Percentiles rank a stretch among this genome's conserved stretches.
These are phyloP conservation scores for Saturnispora silvae DNA, from an alignment of 805 yeast genomes.

Conservation along the genomic window DNA sequence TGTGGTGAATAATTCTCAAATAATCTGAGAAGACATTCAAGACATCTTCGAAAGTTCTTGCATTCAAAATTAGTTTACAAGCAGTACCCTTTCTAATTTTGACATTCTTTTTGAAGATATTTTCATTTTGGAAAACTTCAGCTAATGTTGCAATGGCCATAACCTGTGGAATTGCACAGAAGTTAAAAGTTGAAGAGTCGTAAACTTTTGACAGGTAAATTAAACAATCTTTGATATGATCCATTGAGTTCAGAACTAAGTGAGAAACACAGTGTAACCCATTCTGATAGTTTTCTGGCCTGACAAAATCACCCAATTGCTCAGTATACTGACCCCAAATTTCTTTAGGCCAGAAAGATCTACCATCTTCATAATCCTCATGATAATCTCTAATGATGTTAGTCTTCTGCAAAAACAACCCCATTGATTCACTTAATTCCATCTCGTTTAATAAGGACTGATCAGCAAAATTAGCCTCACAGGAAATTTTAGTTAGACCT, in stretches of 20 bases:
- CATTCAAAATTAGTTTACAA: conserved; percentile 58
- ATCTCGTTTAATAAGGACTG: conserved; percentile 41
- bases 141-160: conserved; percentile 97
- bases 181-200: conserved; percentile 77
- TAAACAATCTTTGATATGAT: conserved; percentile 68
- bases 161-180: conserved; percentile 97
- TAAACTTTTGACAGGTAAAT: conserved; percentile 63
- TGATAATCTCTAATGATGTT: conserved; percentile 91
- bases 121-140: conserved; percentile 69
- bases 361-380: conserved; percentile 84
- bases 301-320: conserved; percentile 46
- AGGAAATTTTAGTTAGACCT: conserved; percentile 77
- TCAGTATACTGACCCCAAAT: conserved; percentile 80
- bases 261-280: conserved; percentile 77
- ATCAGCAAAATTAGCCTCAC: conserved; percentile 63
- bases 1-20: conserved; percentile 65
- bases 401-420: conserved; percentile 87
- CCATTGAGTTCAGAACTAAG: conserved; percentile 66
- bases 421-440: conserved; percentile 74
- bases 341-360: conserved; percentile 95
- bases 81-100: conserved; percentile 90
- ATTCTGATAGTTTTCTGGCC: conserved; percentile 34
- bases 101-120: conserved; percentile 58
- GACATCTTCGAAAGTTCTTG: conserved; percentile 68
- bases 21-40: conserved; percentile 68